Evolutionary conservation across 2,329 filamentous ascomycete genomes (phyloP).

Genomic region (Xylariaceae sp.): DNA sequence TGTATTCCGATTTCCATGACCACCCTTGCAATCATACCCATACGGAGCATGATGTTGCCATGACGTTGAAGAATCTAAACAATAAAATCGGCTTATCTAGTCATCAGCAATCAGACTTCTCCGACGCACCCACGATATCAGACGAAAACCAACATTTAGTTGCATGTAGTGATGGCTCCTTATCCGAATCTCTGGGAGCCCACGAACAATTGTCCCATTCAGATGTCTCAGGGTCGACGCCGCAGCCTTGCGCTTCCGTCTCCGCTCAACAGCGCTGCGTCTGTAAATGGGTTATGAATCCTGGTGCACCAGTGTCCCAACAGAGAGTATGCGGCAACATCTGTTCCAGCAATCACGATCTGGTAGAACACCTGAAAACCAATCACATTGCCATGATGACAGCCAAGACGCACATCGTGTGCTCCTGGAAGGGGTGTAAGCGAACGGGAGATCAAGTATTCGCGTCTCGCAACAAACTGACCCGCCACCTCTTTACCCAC

Average conservation of each 20-base stretch:
- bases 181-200: too few relatives aligned
- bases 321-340: conserved; percentile 15
- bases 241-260: too few relatives aligned
- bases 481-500: conserved; percentile 26
- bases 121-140: too few relatives aligned
- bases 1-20: conserved; percentile 4
- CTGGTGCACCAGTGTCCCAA: conserved; percentile 3
- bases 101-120: conserved; percentile 10
- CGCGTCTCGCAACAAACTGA: conserved; percentile 24
- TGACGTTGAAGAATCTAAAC: conserved; percentile 19
- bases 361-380: conserved; percentile 21
- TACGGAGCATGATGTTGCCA: conserved; percentile 23
- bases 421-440: conserved; percentile 23
- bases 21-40: conserved; percentile 21
- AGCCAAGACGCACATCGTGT: conserved; percentile 22
- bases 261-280: too few relatives aligned
- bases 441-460: conserved; percentile 20
- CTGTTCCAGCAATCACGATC: conserved; percentile 14
- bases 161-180: too few relatives aligned
- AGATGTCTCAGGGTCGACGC: too few relatives aligned
- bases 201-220: too few relatives aligned
- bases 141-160: too few relatives aligned
- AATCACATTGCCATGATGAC: conserved; percentile 17
- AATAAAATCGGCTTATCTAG: conserved; percentile 11
- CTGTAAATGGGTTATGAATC: conserved; percentile 20